Percentiles rank a stretch among this genome's conserved stretches.
Conservation (phyloP, 345 rosid genomes). For the Gynandropsis gynandra region DNA sequence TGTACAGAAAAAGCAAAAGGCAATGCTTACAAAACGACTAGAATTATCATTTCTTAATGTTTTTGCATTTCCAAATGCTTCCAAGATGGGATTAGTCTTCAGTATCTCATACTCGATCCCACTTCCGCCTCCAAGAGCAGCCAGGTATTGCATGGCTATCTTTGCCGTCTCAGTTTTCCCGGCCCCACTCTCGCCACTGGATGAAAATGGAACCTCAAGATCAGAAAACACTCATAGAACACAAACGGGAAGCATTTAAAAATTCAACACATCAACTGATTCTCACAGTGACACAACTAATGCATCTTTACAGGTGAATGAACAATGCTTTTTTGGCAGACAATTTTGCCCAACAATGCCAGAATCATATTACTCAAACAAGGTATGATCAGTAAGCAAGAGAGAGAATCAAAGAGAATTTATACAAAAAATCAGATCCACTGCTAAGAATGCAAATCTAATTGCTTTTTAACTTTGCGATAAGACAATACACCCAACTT, state of each 20-base stretch:
- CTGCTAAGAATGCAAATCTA: not conserved
- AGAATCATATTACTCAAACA: constrained; percentile 2
- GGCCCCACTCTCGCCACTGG: constrained; percentile 98
- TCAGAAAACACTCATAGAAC: constrained; percentile 19
- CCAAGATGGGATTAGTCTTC: constrained; percentile 93
- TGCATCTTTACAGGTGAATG: constrained; percentile 13
- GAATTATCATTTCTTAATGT: constrained; percentile 95
- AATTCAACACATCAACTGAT: constrained; percentile 3
- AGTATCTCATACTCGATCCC: constrained; percentile 95
- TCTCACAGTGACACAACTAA: not conserved
- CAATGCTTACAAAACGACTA: constrained; percentile 90
- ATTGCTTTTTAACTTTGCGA: not conserved
- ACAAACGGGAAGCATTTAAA: constrained; percentile 9
- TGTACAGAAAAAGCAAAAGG: constrained; percentile 19
- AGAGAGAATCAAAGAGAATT: too few species aligned
- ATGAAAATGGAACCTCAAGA: constrained; percentile 26
- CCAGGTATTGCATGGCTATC: constrained; percentile 99
- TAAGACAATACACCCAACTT: constrained; percentile 2
- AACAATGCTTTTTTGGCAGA: not conserved
- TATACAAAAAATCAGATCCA: too few species aligned
- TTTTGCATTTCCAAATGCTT: constrained; percentile 99
- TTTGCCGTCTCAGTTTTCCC: constrained; percentile 99
- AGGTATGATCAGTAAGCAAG: not conserved
- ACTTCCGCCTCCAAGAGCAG: constrained; percentile 99
- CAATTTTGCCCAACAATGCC: not conserved